Percentiles rank a stretch among this genome's conserved stretches.
phyloP scores from a whole-genome alignment of 2,329 filamentous ascomycete species.

The Aspergillus carbonarius region DNA sequence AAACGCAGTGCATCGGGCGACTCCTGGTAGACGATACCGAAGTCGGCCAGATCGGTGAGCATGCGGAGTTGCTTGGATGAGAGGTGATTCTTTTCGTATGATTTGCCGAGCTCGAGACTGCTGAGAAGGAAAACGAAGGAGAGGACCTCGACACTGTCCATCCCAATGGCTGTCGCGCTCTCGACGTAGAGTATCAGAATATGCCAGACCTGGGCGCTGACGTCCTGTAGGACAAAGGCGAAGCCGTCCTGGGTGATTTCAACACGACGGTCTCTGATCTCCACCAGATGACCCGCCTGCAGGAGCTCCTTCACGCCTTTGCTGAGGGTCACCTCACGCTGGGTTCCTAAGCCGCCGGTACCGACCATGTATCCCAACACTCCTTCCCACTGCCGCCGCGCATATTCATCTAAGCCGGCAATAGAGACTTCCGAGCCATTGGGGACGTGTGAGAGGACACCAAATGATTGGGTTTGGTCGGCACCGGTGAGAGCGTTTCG shows the following conservation, averaged over 20 bases:
- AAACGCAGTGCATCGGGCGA: slow-evolving; percentile 52
- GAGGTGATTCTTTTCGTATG: slow-evolving; percentile 83
- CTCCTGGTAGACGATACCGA: slow-evolving; percentile 80
- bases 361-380: slow-evolving; percentile 93
- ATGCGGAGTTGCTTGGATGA: slow-evolving; percentile 80
- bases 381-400: slow-evolving; percentile 88
- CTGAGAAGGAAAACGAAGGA: slow-evolving; percentile 96
- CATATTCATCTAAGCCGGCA: slow-evolving; percentile 77
- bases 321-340: slow-evolving; percentile 56
- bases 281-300: slow-evolving; percentile 76
- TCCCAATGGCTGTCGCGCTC: slow-evolving; percentile 69
- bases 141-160: slow-evolving; percentile 90
- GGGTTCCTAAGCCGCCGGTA: slow-evolving; percentile 49
- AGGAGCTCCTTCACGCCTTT: slow-evolving; percentile 82
- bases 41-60: slow-evolving; percentile 85
- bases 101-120: slow-evolving; percentile 84
- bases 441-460: slow-evolving; percentile 71
- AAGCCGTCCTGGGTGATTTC: slow-evolving; percentile 92
- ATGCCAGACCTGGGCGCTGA: slow-evolving; percentile 97
- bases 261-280: slow-evolving; percentile 55
- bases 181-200: slow-evolving; percentile 90
- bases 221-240: slow-evolving; percentile 89
- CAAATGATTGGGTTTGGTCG: slow-evolving; percentile 83
- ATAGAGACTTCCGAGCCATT: slow-evolving; percentile 65
- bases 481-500: slow-evolving; percentile 85